Evolutionary conservation across 2,329 filamentous ascomycete genomes (phyloP), one percentile per base, ranked within the genome.

Genomic region (Dissoconium aciculare): DNA sequence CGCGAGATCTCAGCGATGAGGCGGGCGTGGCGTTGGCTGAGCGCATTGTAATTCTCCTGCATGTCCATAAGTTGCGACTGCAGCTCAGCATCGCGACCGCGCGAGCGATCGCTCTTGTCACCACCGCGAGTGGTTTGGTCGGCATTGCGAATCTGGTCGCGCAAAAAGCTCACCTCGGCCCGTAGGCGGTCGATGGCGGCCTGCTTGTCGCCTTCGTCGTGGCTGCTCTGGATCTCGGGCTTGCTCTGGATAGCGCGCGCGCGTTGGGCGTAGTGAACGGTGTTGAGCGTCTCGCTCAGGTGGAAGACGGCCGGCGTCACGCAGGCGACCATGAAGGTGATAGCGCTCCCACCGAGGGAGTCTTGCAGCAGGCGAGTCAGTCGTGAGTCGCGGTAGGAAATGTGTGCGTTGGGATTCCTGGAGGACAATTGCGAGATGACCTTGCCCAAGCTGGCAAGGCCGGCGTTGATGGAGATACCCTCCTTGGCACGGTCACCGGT

Each of bases 311-410:
- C 83, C 0, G 85, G 87, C 1, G 87, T 98, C 16, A 98, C 85
- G 58, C 89, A 98, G 5, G 89, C 89, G 59, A 98, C 89, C 89
- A 98, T 95, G 60, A 95, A 98, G 1, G 89, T 98, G 52, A 94
- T 92, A 19, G 89, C 89, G 52, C 92, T 95, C 4, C 89, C 89
- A 34, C 89, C 89, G 4, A 98, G 67, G 0, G 89, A 98, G 57
- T 98, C 89, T 62, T 98, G 89, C 11, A 98, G 70, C 14, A 98
- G 66, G 36, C 89, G 78, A 8, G 89, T 98, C 45, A 98, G 73
- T 53, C 84, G 85, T n/a, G 89, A 95, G 59, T 98, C 89, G 41
- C 89, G 82, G 54, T 98, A 98, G 2, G 89, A 98, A 34, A 98
- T 85, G 57, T 95, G 84, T 4, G 83, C 78, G 28, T 83, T 84